phyloP scores from a whole-genome alignment of 352 stramenopile species.

The Pythium volutum region DNA sequence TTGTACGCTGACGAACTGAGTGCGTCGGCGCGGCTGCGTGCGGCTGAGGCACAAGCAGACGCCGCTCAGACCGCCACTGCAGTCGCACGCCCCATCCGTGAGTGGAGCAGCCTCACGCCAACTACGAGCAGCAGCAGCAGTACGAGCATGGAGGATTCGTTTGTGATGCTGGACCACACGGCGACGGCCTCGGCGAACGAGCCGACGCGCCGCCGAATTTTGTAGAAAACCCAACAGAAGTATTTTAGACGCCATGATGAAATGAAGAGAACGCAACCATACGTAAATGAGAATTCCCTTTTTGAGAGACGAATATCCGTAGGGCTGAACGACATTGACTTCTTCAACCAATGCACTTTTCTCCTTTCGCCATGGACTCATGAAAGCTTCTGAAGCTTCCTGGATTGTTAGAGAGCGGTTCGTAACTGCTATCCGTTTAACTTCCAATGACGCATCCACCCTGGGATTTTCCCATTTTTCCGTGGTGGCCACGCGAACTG shows the following conservation, averaged over 20 bases:
- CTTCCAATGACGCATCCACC: slow-evolving; percentile 2
- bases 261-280: neutral
- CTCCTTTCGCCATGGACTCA: neutral
- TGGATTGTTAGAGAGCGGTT: slow-evolving; percentile 6
- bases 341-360: neutral
- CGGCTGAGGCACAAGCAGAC: neutral
- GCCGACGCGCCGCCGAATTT: slow-evolving; percentile 19
- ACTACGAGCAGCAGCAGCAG: slow-evolving; percentile 22
- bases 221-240: slow-evolving; percentile 16
- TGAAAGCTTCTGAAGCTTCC: neutral
- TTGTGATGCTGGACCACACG: slow-evolving; percentile 61
- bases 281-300: neutral
- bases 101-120: slow-evolving; percentile 11
- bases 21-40: slow-evolving; percentile 47
- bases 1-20: slow-evolving; percentile 77
- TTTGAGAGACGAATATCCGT: neutral
- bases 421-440: slow-evolving; percentile 8
- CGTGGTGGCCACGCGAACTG: slow-evolving; percentile 1
- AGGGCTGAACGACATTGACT: neutral
- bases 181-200: slow-evolving; percentile 10
- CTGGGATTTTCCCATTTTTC: no score
- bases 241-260: neutral
- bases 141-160: slow-evolving; percentile 57
- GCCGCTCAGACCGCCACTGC: no score
- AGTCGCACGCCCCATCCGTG: slow-evolving; percentile 6